Evolutionary conservation across 345 rosid genomes (phyloP).

Genomic region (Camelina hispida): DNA sequence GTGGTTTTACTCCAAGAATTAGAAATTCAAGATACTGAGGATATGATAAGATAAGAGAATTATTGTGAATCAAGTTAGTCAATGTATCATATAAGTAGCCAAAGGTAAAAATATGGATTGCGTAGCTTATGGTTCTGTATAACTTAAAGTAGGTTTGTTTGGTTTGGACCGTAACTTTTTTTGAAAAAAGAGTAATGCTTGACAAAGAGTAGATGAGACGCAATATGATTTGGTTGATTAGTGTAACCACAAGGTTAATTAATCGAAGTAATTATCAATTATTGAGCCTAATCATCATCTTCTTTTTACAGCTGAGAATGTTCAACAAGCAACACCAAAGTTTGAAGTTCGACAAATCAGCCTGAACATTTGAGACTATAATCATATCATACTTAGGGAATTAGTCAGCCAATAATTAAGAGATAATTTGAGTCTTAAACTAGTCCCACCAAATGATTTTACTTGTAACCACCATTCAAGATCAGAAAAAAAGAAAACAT

Average conservation of each 20-base stretch:
- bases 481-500: conserved; percentile 14
- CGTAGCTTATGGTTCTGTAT: conserved; percentile 30
- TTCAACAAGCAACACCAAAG: conserved; percentile 26
- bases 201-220: conserved; percentile 38
- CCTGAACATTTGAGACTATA: not conserved
- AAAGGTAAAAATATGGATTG: conserved; percentile 25
- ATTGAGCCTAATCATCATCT: conserved; percentile 3
- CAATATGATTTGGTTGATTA: conserved; percentile 25
- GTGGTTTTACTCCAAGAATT: conserved; percentile 14
- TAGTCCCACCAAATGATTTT: conserved; percentile 30
- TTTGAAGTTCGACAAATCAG: not conserved
- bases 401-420: conserved; percentile 29
- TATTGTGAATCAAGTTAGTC: conserved; percentile 28
- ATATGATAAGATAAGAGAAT: conserved; percentile 17
- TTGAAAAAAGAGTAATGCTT: not conserved
- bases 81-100: conserved; percentile 33
- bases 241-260: conserved; percentile 24
- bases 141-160: conserved; percentile 38
- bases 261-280: not conserved
- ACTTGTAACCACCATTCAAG: conserved; percentile 38
- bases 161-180: conserved; percentile 35
- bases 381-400: not conserved
- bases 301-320: not conserved
- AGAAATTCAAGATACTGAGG: not conserved
- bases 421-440: conserved; percentile 25